Evolutionary conservation across 2,329 filamentous ascomycete species (phyloP).

Genomic region (Bipolaris cookei): DNA sequence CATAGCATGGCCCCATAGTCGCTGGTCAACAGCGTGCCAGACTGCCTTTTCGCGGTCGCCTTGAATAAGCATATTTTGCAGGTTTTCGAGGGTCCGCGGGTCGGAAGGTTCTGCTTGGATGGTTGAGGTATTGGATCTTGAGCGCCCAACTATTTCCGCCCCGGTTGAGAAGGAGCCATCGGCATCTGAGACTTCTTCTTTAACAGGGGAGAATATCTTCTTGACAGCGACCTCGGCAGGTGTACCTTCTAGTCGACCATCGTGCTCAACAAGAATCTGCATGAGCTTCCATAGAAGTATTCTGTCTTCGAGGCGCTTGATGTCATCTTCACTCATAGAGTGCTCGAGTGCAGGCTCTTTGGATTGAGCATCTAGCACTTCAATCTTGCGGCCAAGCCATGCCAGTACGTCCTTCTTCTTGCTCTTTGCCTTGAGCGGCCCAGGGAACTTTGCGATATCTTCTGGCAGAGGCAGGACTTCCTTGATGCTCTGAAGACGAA

Average conservation of each 20-base stretch:
- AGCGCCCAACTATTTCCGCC: constrained; percentile 47
- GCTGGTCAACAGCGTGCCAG: constrained; percentile 90
- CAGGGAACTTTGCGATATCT: constrained; percentile 80
- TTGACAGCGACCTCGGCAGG: constrained; percentile 77
- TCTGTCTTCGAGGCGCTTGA: constrained; percentile 79
- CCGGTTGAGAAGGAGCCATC: constrained; percentile 40
- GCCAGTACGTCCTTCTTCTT: constrained; percentile 92
- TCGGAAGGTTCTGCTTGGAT: constrained; percentile 70
- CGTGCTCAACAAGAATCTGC: constrained; percentile 80
- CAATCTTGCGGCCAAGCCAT: constrained; percentile 82
- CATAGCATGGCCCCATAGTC: constrained; percentile 96
- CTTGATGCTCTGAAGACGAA: constrained; percentile 78
- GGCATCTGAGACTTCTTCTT: constrained; percentile 26
- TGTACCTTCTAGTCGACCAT: constrained; percentile 78
- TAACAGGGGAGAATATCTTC: constrained; percentile 71
- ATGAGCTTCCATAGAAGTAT: constrained; percentile 87
- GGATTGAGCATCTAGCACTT: constrained; percentile 66
- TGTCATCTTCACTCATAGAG: constrained; percentile 61
- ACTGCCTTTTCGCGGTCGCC: constrained; percentile 91
- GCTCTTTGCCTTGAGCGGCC: constrained; percentile 83
- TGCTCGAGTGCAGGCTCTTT: constrained; percentile 56
- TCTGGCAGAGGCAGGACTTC: constrained; percentile 75
- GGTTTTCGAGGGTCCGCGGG: constrained; percentile 69
- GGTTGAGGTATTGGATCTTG: constrained; percentile 39
- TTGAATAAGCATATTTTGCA: constrained; percentile 74